phyloP scores from a whole-genome alignment of 2,329 filamentous ascomycete species.

The Cyphellophora europaea region DNA sequence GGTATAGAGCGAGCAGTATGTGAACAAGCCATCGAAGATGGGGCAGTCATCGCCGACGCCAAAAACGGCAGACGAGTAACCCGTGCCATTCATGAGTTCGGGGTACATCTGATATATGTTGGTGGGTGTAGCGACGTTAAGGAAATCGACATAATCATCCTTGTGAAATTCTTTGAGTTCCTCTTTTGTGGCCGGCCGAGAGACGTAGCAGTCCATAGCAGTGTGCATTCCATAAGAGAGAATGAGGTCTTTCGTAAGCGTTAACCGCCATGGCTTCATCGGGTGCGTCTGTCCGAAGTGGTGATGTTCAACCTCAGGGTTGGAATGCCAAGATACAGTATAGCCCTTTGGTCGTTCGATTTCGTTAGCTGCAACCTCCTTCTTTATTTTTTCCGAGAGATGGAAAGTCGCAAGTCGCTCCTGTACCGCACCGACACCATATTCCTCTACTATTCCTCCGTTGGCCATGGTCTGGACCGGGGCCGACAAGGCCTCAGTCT shows the following conservation, averaged over 20 bases:
- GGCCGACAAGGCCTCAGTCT: background rate
- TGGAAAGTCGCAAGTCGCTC: conserved; percentile 31
- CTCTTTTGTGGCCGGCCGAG: conserved; percentile 74
- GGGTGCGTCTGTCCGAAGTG: conserved; percentile 96
- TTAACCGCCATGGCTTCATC: conserved; percentile 98
- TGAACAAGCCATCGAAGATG: conserved; percentile 89
- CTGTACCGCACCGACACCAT: conserved; percentile 4
- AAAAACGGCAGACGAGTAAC: conserved; percentile 49
- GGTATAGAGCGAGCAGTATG: conserved; percentile 89
- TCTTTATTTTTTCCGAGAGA: conserved; percentile 41
- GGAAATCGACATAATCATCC: conserved; percentile 81
- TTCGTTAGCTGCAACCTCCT: conserved; percentile 51
- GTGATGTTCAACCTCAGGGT: conserved; percentile 88
- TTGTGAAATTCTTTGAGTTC: conserved; percentile 84
- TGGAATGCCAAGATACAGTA: conserved; percentile 90
- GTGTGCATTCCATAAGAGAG: conserved; percentile 92
- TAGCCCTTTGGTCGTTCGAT: conserved; percentile 76
- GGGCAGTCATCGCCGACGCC: conserved; percentile 93
- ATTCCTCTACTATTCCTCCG: conserved; percentile 16
- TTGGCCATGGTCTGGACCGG: conserved; percentile 6
- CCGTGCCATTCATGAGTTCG: conserved; percentile 13
- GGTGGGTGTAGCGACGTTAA: conserved; percentile 61
- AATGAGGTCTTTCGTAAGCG: conserved; percentile 88
- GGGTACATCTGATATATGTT: conserved; percentile 52
- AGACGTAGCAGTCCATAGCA: conserved; percentile 89